Evolutionary conservation across 1,284 basidiomycete genomes (phyloP).

Genomic region (Volvariella volvacea): DNA sequence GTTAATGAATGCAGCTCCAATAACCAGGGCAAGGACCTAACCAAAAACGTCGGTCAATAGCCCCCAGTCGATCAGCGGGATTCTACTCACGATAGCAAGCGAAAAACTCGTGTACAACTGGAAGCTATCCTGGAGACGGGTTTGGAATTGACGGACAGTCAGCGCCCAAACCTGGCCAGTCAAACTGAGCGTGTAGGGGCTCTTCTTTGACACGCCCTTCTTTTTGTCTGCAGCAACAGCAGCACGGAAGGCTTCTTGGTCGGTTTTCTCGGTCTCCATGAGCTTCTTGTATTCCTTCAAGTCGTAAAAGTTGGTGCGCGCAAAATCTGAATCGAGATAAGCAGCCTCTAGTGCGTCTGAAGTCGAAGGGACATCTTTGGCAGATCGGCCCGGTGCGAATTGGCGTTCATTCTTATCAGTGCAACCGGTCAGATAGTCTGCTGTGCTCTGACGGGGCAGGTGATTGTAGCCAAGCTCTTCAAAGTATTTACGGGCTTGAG

Average conservation of each 20-base stretch:
- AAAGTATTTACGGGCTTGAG: conserved; percentile 74
- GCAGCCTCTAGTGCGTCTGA: conserved; percentile 69
- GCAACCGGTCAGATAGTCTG: conserved; percentile 76
- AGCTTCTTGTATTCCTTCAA: conserved; percentile 57
- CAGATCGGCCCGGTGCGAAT: conserved; percentile 67
- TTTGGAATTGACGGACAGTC: conserved; percentile 70
- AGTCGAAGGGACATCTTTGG: conserved; percentile 62
- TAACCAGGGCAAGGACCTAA: conserved; percentile 59
- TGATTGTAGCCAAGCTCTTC: conserved; percentile 70
- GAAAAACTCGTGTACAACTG: conserved; percentile 70
- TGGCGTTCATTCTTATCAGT: conserved; percentile 84
- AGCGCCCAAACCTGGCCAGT: conserved; percentile 69
- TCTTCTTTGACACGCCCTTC: conserved; percentile 76
- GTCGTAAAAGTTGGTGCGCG: conserved; percentile 39
- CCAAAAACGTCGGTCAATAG: no score
- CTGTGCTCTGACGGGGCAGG: conserved; percentile 66
- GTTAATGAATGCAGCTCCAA: conserved; percentile 73
- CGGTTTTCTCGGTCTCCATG: conserved; percentile 59
- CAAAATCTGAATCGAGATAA: conserved; percentile 53
- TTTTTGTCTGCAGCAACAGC: conserved; percentile 81
- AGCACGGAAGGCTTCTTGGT: conserved; percentile 70
- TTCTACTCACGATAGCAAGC: conserved; percentile 40
- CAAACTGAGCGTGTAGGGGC: conserved; percentile 84
- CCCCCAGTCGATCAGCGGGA: not conserved
- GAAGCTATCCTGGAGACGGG: conserved; percentile 78